These are phyloP conservation scores for Pseudocercospora cruenta DNA, from an alignment of 2,329 filamentous ascomycete genomes.

Conservation along the genomic window DNA sequence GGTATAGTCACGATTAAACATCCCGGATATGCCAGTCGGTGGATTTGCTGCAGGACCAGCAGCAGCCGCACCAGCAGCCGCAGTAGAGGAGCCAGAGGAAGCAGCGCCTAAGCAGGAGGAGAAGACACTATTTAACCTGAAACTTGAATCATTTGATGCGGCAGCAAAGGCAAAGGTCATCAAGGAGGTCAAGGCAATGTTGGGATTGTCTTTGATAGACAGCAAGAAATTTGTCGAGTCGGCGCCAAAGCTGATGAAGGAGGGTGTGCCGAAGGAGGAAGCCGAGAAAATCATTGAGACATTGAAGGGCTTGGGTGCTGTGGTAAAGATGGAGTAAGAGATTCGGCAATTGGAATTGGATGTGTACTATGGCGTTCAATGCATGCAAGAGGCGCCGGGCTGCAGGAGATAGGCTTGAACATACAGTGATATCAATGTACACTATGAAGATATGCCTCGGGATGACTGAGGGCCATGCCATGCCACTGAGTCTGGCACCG, in stretches of 20 bases:
- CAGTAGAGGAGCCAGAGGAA: constrained; percentile 73
- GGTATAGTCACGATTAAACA: constrained; percentile 85
- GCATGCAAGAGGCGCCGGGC: constrained; percentile 15
- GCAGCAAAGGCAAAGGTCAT: constrained; percentile 96
- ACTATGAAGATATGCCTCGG: constrained; percentile 6
- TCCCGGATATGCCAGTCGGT: constrained; percentile 94
- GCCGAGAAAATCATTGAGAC: constrained; percentile 97
- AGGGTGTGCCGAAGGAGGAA: constrained; percentile 97
- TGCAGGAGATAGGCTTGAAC: constrained; percentile 6
- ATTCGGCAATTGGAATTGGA: not conserved
- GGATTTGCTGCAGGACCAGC: constrained; percentile 73
- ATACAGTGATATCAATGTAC: constrained; percentile 21
- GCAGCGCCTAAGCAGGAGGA: constrained; percentile 85
- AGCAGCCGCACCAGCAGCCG: constrained; percentile 65
- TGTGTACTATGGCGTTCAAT: constrained; percentile 11
- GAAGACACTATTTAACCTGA: constrained; percentile 97
- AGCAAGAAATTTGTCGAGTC: constrained; percentile 99
- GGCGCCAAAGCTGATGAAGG: constrained; percentile 98
- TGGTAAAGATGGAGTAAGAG: constrained; percentile 79
- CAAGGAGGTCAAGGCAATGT: constrained; percentile 97
- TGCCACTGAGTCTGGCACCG: not conserved
- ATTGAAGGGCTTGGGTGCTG: constrained; percentile 90
- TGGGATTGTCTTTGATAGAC: constrained; percentile 94
- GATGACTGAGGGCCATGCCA: not conserved
- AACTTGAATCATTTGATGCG: constrained; percentile 87